phyloP scores from a whole-genome alignment of 2,329 filamentous ascomycete genomes.

The Chaetomium olivaceum region DNA sequence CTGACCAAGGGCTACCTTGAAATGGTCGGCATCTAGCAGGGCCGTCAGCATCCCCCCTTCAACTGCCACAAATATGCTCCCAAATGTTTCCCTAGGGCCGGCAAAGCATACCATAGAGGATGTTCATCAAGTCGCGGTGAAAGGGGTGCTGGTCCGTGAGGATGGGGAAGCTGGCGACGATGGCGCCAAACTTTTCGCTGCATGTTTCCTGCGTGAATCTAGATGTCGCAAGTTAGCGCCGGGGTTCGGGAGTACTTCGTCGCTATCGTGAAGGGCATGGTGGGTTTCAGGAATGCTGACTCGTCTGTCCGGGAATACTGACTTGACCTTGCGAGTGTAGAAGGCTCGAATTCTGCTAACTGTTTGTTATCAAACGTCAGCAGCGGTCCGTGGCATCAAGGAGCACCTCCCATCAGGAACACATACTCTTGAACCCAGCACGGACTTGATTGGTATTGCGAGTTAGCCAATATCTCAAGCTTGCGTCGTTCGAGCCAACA shows the following conservation, averaged over 20 bases:
- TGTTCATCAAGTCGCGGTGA: conserved; percentile 81
- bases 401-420: not conserved
- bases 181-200: conserved; percentile 82
- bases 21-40: conserved; percentile 76
- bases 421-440: conserved; percentile 74
- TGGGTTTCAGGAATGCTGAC: not conserved
- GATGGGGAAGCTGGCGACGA: conserved; percentile 89
- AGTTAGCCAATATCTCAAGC: conserved; percentile 24
- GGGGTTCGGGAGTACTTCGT: not conserved
- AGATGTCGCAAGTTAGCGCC: conserved; percentile 19
- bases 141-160: conserved; percentile 68
- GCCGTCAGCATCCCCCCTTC: conserved; percentile 13
- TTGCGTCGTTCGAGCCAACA: conserved; percentile 16
- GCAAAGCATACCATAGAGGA: conserved; percentile 67
- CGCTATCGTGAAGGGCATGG: not conserved
- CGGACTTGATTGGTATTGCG: conserved; percentile 53
- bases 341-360: conserved; percentile 86
- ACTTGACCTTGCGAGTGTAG: conserved; percentile 95
- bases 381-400: not conserved
- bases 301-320: conserved; percentile 16
- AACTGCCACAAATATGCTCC: not conserved
- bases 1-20: conserved; percentile 94
- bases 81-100: too few relatives aligned
- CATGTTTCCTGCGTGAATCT: conserved; percentile 87
- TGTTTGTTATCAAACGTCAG: conserved; percentile 41